These are phyloP conservation scores for Phytophthora ohioensis DNA, from an alignment of 352 stramenopile genomes.

Conservation along the genomic window DNA sequence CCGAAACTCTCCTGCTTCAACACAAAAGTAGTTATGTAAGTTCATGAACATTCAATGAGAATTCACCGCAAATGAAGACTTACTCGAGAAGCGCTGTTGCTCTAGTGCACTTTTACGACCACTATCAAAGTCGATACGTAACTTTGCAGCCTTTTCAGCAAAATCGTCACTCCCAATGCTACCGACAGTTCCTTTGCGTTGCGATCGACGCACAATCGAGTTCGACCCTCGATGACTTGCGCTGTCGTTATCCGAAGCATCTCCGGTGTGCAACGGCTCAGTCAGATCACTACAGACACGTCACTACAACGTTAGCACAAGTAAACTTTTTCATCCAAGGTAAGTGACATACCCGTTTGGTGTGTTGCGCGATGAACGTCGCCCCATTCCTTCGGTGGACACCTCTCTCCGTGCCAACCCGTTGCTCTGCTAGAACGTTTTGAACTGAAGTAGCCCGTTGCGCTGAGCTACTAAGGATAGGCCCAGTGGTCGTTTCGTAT, in stretches of 20 bases:
- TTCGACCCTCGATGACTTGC: slow-evolving; percentile 28
- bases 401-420: neutral
- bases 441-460: slow-evolving; percentile 6
- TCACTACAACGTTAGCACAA: slow-evolving; percentile 10
- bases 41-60: neutral
- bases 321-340: neutral
- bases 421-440: slow-evolving; percentile 23
- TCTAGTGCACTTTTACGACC: slow-evolving; percentile 25
- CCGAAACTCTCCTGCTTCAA: slow-evolving; percentile 45
- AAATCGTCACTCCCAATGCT: slow-evolving; percentile 47
- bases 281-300: slow-evolving; percentile 35
- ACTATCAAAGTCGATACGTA: slow-evolving; percentile 42
- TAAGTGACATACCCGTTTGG: slow-evolving; percentile 17
- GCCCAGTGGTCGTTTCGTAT: slow-evolving; percentile 36
- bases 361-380: slow-evolving; percentile 17
- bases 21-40: neutral
- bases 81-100: slow-evolving; percentile 43
- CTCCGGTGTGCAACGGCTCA: slow-evolving; percentile 29
- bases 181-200: slow-evolving; percentile 30
- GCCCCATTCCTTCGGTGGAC: slow-evolving; percentile 14
- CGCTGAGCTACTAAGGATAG: neutral
- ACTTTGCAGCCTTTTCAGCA: slow-evolving; percentile 37
- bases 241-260: slow-evolving; percentile 29
- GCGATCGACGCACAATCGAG: slow-evolving; percentile 35
- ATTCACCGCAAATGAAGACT: neutral